Base-by-base conservation (phyloP, 805 yeast genomes). In the Candida takata region DNA sequence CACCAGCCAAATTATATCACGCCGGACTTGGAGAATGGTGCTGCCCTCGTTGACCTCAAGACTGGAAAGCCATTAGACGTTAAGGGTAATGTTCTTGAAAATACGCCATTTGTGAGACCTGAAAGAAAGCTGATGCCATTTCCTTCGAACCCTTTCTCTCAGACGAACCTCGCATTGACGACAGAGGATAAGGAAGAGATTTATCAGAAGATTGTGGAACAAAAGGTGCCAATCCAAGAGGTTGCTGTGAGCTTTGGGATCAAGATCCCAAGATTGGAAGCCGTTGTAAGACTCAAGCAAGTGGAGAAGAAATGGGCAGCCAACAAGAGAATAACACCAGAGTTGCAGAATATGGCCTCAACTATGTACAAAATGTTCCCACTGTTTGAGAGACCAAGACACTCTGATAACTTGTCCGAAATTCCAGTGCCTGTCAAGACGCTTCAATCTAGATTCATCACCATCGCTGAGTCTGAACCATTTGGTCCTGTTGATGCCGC, bases 401-500 rank as follows among this genome's bases (percentile, higher is more conserved):
- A 47, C 29, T 54, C 77, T 8, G 95, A 88, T 54, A 84, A 86
- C 55, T 67, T 87, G 54, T 83, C 95, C n/a, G 96, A 90, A 67
- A 84, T 88, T 66, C 96, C 96, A 24, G 77, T 84, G 34, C 95
- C 95, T 23, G 72, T 77, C 45, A 84, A 81, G 61, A 83, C 95
- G 3, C 67, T 80, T 44, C 77, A 77, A 44, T 85, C 94, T 45
- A 70, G 90, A 45, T 88, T 88, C 66, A 62, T 85, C 55, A 82
- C 95, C 10, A 79, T 90, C 57, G 90, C 95, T 8, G 98, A 90
- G 62, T 79, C 87, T 19, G 95, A 87, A 64, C 95, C 95, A 8
- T 88, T 90, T 57, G 96, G 96, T 6, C 95, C 97, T 5, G 71
- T 87, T 6, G 97, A 92, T 55, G 97, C 98, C 11, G 96, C 98